Evolutionary conservation across 2,329 filamentous ascomycete species (phyloP).

Genomic region (Penicillium digitatum): DNA sequence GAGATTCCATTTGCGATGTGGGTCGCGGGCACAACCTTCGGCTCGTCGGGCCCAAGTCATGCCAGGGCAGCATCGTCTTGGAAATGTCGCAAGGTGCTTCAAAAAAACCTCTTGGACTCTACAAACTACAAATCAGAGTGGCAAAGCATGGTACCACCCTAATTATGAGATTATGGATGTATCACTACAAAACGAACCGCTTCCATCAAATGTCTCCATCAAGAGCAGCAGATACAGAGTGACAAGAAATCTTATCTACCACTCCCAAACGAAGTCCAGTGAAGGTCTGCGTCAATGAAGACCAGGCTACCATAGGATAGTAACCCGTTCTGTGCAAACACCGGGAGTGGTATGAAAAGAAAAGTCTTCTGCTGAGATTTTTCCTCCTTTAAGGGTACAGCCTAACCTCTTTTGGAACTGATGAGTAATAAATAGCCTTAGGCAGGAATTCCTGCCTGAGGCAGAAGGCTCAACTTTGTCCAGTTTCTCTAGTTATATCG

Average conservation of each 20-base stretch:
- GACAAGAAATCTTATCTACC: slow-evolving; percentile 58
- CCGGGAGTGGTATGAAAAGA: slow-evolving; percentile 38
- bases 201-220: slow-evolving; percentile 67
- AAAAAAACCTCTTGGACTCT: slow-evolving; percentile 2
- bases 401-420: slow-evolving; percentile 21
- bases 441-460: neutral
- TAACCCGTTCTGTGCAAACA: slow-evolving; percentile 41
- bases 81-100: neutral
- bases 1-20: neutral
- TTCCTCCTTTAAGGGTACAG: neutral
- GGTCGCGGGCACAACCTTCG: slow-evolving; percentile 1
- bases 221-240: slow-evolving; percentile 86
- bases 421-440: neutral
- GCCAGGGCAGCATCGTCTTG: neutral
- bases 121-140: slow-evolving; percentile 8
- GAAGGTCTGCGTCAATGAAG: slow-evolving; percentile 33
- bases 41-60: slow-evolving; percentile 1
- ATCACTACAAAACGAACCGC: slow-evolving; percentile 75
- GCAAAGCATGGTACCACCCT: slow-evolving; percentile 2
- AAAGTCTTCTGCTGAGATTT: slow-evolving; percentile 9
- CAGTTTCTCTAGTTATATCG: neutral
- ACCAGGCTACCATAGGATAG: slow-evolving; percentile 31
- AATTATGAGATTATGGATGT: slow-evolving; percentile 48
- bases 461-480: neutral
- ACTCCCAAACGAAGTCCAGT: slow-evolving; percentile 49